phyloP scores from a whole-genome alignment of 805 yeast species.

The Wickerhamomyces ciferrii region DNA sequence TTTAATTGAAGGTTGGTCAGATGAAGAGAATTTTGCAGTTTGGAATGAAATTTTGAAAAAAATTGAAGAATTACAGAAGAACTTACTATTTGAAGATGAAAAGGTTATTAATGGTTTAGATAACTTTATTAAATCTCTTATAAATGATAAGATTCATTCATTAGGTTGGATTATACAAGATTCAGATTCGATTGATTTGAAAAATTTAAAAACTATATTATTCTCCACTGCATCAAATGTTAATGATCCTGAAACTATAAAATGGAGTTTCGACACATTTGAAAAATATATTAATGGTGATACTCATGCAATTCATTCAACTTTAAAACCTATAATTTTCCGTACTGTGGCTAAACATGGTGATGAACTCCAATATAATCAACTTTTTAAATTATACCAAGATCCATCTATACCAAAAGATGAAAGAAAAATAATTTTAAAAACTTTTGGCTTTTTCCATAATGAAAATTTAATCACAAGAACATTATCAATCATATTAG shows the following conservation, averaged over 20 bases:
- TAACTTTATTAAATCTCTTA: constrained; percentile 48
- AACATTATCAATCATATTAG: constrained; percentile 50
- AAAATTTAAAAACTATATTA: constrained; percentile 62
- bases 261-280: constrained; percentile 45
- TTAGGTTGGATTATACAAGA: constrained; percentile 63
- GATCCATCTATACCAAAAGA: constrained; percentile 58
- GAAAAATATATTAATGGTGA: constrained; percentile 55
- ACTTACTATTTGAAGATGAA: constrained; percentile 51
- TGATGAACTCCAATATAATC: constrained; percentile 55
- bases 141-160: constrained; percentile 44
- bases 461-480: constrained; percentile 46
- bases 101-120: constrained; percentile 42
- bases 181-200: constrained; percentile 51
- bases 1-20: constrained; percentile 55
- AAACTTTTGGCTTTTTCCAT: constrained; percentile 60
- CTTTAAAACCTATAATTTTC: constrained; percentile 64
- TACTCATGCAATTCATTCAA: constrained; percentile 65
- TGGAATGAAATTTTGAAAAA: constrained; percentile 57
- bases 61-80: constrained; percentile 41
- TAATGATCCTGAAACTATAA: constrained; percentile 40
- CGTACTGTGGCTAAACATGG: constrained; percentile 62
- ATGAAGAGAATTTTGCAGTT: constrained; percentile 57
- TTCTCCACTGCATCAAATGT: constrained; percentile 55
- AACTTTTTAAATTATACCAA: constrained; percentile 52
- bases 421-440: constrained; percentile 66